Evolutionary conservation across 176 grass and related monocot genomes (phyloP).

Genomic region (Juncus inflexus): DNA sequence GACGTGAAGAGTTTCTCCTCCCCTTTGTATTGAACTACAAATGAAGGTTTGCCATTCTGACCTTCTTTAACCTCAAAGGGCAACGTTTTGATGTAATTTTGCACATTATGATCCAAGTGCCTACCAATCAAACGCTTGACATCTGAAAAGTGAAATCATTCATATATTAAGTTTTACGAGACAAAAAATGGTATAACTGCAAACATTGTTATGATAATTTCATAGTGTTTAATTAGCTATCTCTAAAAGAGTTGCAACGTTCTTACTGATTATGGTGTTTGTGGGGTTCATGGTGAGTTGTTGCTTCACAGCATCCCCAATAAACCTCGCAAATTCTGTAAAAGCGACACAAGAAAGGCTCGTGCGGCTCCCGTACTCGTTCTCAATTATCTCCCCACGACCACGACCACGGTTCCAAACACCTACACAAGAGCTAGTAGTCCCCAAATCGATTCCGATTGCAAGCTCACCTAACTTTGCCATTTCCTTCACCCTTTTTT

Average conservation of each 20-base stretch:
- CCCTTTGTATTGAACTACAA: conserved; percentile 16
- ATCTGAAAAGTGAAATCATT: conserved; percentile 2
- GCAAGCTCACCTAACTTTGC: conserved; percentile 1
- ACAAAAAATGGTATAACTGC: not conserved
- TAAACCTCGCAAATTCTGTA: not conserved
- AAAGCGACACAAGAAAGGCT: conserved; percentile 11
- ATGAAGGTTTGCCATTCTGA: not conserved
- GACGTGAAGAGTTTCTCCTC: conserved; percentile 10
- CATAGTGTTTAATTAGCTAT: too few relatives aligned
- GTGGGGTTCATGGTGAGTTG: conserved; percentile 6
- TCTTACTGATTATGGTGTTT: conserved; percentile 14
- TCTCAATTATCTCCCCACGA: conserved; percentile 13
- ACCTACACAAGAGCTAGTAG: conserved; percentile 3
- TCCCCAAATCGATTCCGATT: conserved; percentile 25
- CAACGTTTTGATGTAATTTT: not conserved
- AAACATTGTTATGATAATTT: not conserved
- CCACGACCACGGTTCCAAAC: not conserved
- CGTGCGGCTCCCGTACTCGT: conserved; percentile 12
- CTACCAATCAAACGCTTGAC: conserved; percentile 13
- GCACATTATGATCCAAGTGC: not conserved
- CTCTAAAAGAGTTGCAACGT: not conserved
- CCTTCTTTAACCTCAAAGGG: not conserved
- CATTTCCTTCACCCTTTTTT: not conserved
- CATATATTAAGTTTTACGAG: not conserved
- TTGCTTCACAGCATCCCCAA: conserved; percentile 20